Evolutionary conservation across 73 alveolate genomes (phyloP).

Genomic region (Blepharisma japonicum): DNA sequence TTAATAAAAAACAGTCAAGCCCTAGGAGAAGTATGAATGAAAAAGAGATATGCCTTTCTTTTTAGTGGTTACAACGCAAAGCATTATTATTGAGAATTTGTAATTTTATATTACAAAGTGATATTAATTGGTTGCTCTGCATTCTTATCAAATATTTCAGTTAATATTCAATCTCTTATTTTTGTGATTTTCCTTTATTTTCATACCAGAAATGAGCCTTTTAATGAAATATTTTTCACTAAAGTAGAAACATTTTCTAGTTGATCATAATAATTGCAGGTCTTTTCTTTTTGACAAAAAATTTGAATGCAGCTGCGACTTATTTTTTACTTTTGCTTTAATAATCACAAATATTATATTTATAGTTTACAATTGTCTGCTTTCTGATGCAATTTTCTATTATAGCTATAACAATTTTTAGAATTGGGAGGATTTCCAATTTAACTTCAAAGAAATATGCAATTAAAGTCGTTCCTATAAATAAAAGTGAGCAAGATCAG

Average conservation of each 20-base stretch:
- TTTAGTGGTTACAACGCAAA: conserved; percentile 28
- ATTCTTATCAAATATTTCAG: neutral
- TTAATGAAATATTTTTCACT: neutral
- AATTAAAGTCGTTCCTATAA: no score
- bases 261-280: neutral
- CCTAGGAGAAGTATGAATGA: neutral
- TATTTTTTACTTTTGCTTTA: neutral
- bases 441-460: no score
- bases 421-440: no score
- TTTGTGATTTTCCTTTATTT: neutral
- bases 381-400: no score
- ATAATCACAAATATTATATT: neutral
- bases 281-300: neutral
- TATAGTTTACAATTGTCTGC: neutral
- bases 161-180: neutral
- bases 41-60: conserved; percentile 33
- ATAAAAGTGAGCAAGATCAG: no score
- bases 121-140: neutral
- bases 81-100: conserved; percentile 32
- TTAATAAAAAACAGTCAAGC: neutral
- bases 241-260: neutral
- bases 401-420: no score
- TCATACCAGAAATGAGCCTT: neutral
- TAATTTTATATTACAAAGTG: conserved; percentile 23
- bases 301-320: neutral